Percentiles rank a stretch among this genome's conserved stretches.
These are phyloP conservation scores for Articulospora tetracladia DNA, from an alignment of 495 filamentous ascomycete genomes.

Conservation along the genomic window DNA sequence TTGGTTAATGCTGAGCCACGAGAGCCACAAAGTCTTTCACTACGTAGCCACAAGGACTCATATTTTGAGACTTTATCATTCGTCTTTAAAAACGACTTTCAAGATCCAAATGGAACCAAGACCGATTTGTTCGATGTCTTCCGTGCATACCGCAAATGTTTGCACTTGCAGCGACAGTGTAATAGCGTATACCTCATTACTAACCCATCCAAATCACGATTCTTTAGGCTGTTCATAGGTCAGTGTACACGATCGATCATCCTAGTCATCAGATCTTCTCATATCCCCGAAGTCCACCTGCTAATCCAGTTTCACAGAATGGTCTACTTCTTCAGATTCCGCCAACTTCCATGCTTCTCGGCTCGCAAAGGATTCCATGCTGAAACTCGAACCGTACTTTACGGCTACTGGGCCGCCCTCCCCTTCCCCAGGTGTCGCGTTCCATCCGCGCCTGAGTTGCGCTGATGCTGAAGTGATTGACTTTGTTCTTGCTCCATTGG, in stretches of 20 bases:
- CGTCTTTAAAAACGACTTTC: neutral
- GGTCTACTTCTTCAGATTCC: neutral
- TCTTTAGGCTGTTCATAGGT: neutral
- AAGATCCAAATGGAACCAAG: neutral
- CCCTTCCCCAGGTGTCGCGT: neutral
- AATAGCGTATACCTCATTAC: neutral
- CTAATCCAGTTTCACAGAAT: neutral
- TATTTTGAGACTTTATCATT: slow-evolving; percentile 1
- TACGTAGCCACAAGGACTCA: neutral
- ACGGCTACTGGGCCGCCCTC: neutral
- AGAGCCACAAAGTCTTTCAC: neutral
- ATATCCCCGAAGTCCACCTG: neutral
- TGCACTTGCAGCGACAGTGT: neutral
- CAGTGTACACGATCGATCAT: neutral
- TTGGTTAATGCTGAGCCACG: neutral
- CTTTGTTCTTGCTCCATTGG: neutral
- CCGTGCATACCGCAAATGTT: neutral
- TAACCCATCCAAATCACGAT: neutral
- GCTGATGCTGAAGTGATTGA: neutral
- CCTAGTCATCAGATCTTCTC: neutral
- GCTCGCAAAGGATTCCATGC: neutral
- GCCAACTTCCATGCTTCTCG: neutral
- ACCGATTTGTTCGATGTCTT: neutral
- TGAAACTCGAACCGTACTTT: neutral
- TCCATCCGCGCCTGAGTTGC: neutral